phyloP scores from a whole-genome alignment of 202 grass and related monocot species.

The Panicum virgatum region DNA sequence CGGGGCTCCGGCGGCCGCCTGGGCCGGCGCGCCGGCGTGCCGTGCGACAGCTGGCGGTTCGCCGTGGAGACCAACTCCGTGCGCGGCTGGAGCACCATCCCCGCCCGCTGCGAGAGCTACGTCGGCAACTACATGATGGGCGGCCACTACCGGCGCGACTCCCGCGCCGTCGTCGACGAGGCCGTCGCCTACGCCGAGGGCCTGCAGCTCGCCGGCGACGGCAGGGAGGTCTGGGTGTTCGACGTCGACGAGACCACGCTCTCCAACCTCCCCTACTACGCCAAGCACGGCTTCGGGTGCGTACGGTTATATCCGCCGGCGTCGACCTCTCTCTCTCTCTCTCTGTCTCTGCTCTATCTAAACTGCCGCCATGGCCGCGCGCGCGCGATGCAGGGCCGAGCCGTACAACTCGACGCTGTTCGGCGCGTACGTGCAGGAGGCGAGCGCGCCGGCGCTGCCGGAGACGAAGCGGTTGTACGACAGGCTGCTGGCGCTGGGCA shows the following conservation, averaged over 20 bases:
- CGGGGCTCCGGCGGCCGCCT: conserved; percentile 18
- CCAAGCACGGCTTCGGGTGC: conserved; percentile 48
- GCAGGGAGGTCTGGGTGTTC: conserved; percentile 50
- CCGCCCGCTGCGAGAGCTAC: conserved; percentile 42
- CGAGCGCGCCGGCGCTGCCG: conserved; percentile 28
- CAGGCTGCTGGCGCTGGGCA: conserved; percentile 24
- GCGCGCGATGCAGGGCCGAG: not conserved
- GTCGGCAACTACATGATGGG: conserved; percentile 65
- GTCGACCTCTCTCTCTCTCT: no score
- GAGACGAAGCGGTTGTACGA: conserved; percentile 31
- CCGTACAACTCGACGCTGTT: not conserved
- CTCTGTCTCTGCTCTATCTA: no score
- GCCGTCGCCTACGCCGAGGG: conserved; percentile 35
- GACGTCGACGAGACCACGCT: conserved; percentile 61
- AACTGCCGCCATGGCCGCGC: no score
- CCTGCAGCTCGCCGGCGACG: conserved; percentile 7
- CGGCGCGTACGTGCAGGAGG: not conserved
- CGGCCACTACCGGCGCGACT: conserved; percentile 38
- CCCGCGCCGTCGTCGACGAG: conserved; percentile 41
- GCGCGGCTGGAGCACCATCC: conserved; percentile 34
- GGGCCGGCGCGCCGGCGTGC: not conserved
- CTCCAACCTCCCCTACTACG: conserved; percentile 55
- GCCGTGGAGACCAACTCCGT: conserved; percentile 54
- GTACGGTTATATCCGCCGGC: no score
- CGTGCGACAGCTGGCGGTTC: conserved; percentile 60